These are phyloP conservation scores for Debaryomyces castellii DNA, from an alignment of 805 yeast species.

Conservation along the genomic window DNA sequence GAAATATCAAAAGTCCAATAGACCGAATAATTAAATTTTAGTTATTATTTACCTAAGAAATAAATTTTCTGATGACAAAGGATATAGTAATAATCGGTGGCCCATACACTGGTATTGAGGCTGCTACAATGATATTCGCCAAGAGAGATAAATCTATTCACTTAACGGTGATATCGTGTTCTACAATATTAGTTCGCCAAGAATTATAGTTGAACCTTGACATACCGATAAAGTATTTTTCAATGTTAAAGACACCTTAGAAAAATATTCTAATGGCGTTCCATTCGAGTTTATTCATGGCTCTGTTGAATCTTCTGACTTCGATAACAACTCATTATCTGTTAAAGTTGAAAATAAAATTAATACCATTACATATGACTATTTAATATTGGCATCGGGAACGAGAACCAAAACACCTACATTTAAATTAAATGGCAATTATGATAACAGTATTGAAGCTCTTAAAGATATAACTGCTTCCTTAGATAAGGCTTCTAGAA, in stretches of 20 bases:
- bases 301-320: conserved; percentile 22
- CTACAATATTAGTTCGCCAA: conserved; percentile 29
- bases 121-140: conserved; percentile 19
- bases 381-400: conserved; percentile 37
- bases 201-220: conserved; percentile 28
- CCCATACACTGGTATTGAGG: conserved; percentile 31
- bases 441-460: conserved; percentile 13
- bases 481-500: conserved; percentile 20
- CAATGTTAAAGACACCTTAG: conserved; percentile 17
- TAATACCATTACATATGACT: conserved; percentile 21
- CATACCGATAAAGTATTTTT: conserved; percentile 14
- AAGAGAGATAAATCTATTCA: conserved; percentile 9
- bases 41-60: too few relatives aligned
- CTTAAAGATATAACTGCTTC: conserved; percentile 13
- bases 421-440: conserved; percentile 23
- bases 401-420: conserved; percentile 17
- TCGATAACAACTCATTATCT: conserved; percentile 17
- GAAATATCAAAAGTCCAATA: too few relatives aligned
- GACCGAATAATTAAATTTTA: too few relatives aligned
- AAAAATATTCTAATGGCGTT: conserved; percentile 12
- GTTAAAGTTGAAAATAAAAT: conserved; percentile 9
- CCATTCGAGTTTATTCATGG: conserved; percentile 23
- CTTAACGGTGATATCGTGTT: conserved; percentile 26
- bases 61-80: background rate
- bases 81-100: conserved; percentile 35